These are phyloP conservation scores for Teratosphaeria zuluensis DNA, from an alignment of 2,329 filamentous ascomycete genomes.

Conservation along the genomic window DNA sequence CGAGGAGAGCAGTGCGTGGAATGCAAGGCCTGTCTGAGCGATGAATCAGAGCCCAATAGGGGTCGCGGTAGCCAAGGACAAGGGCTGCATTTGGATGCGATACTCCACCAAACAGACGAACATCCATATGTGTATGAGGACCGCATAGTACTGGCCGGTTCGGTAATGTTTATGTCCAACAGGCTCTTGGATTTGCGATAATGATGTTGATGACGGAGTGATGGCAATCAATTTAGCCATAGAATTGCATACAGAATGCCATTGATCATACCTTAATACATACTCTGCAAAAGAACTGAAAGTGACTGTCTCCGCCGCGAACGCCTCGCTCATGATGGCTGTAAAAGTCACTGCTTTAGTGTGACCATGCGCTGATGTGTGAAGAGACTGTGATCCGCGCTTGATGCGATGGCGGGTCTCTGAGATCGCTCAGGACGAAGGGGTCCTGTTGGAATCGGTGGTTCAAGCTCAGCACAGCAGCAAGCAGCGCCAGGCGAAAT, in stretches of 20 bases:
- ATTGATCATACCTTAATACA: not conserved
- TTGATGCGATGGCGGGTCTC: too few species aligned
- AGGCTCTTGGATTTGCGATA: not conserved
- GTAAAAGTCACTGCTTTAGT: not conserved
- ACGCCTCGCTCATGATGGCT: not conserved
- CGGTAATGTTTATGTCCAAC: constrained; percentile 6
- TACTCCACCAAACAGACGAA: not conserved
- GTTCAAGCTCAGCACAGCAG: not conserved
- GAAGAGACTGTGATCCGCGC: too few species aligned
- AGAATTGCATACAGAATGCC: not conserved
- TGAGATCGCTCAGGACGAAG: too few species aligned
- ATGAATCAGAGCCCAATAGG: too few species aligned
- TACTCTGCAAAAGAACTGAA: not conserved
- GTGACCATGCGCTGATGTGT: not conserved
- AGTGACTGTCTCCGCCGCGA: not conserved
- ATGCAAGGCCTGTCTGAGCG: not conserved
- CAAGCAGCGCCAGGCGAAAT: not conserved
- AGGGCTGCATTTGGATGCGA: not conserved
- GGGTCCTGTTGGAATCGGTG: not conserved
- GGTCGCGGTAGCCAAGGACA: not conserved
- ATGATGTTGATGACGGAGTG: not conserved
- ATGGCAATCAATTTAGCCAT: not conserved
- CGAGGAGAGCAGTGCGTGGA: not conserved
- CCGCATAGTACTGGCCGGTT: constrained; percentile 4
- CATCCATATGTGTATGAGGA: not conserved